Conservation (phyloP, 495 filamentous ascomycete species). For the Usnea hakonensis region DNA sequence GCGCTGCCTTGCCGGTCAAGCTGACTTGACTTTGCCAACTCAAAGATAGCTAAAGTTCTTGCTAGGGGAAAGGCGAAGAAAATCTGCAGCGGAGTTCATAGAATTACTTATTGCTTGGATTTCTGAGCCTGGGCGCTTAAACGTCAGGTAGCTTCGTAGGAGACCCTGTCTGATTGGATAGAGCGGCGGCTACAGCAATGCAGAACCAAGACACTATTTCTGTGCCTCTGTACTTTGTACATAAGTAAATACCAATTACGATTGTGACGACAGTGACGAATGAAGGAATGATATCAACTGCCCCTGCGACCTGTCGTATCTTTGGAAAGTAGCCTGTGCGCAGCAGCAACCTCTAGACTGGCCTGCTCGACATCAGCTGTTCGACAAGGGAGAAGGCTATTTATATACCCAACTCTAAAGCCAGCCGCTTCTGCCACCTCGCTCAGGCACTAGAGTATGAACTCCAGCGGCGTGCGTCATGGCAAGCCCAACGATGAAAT, state of each 20-base stretch:
- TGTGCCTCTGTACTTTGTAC: not conserved
- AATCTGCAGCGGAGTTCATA: no score
- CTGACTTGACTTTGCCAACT: not conserved
- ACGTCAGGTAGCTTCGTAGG: no score
- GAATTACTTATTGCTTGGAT: no score
- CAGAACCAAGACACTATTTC: not conserved
- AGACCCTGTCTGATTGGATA: not conserved
- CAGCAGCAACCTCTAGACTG: not conserved
- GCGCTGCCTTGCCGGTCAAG: not conserved
- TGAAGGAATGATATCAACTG: not conserved
- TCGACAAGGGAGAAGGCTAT: conserved; percentile 12
- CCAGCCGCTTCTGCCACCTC: conserved; percentile 13
- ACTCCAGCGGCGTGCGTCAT: conserved; percentile 32
- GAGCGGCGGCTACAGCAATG: not conserved
- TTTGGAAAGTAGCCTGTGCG: not conserved
- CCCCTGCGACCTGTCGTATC: not conserved
- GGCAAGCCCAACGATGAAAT: conserved; percentile 57
- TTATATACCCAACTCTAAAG: conserved; percentile 4
- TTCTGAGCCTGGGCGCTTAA: not conserved
- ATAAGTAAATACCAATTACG: not conserved
- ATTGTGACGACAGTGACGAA: not conserved
- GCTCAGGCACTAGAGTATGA: conserved; percentile 18
- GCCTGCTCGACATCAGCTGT: not conserved
- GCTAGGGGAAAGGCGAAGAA: no score
- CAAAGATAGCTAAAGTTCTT: no score